phyloP scores from a whole-genome alignment of 352 stramenopile genomes.

The Globisporangium recalcitrans region DNA sequence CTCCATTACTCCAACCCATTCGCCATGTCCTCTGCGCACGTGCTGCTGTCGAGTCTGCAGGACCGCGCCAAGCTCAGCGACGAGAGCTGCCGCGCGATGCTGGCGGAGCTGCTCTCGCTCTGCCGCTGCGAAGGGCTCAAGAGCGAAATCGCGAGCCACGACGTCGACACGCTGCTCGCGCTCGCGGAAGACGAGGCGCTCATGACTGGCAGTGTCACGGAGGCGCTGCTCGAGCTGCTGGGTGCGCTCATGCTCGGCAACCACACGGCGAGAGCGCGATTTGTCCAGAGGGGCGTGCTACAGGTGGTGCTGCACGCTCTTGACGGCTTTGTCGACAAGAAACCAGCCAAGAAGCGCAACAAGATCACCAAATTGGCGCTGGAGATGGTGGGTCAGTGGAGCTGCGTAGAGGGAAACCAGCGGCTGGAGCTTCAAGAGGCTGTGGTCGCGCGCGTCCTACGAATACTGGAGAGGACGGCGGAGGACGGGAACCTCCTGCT shows the following conservation, averaged over 20 bases:
- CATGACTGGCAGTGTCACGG: conserved; percentile 23
- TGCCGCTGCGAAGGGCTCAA: conserved; percentile 35
- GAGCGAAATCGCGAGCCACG: conserved; percentile 23
- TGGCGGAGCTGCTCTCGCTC: conserved; percentile 35
- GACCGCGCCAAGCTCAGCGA: conserved; percentile 19
- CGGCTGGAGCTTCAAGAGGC: conserved; percentile 18
- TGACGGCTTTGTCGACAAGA: conserved; percentile 14
- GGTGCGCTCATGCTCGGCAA: conserved; percentile 28
- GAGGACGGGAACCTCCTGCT: conserved; percentile 36
- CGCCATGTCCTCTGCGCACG: conserved; percentile 42
- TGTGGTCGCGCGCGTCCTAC: conserved; percentile 21
- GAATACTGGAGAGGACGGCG: conserved; percentile 23
- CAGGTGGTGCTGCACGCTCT: conserved; percentile 23
- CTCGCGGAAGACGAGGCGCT: conserved; percentile 17
- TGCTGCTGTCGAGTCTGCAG: conserved; percentile 38
- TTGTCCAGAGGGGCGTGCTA: conserved; percentile 25
- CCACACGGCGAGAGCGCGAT: conserved; percentile 8
- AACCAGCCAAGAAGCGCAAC: conserved; percentile 26
- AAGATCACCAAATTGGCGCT: conserved; percentile 39
- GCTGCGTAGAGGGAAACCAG: conserved; percentile 5
- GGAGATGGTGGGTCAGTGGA: conserved; percentile 33
- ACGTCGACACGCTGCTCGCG: conserved; percentile 30
- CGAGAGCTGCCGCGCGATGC: conserved; percentile 16
- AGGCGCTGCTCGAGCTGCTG: conserved; percentile 45
- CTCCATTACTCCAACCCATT: no score